Evolutionary conservation across 2,329 filamentous ascomycete species (phyloP).

Genomic region (Chaetomiaceae sp.): DNA sequence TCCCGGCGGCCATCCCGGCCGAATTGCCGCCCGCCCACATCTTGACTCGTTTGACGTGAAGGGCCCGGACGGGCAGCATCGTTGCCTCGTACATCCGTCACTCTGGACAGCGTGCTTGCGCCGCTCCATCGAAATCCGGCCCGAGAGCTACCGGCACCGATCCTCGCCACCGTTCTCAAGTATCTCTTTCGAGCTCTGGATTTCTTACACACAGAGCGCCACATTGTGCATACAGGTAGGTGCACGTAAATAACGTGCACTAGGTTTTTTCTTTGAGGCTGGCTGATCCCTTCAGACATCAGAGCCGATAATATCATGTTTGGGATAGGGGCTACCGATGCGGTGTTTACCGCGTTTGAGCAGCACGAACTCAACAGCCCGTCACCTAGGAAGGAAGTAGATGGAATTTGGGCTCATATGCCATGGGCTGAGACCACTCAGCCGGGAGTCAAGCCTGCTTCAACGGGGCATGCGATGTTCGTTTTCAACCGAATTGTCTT

Average conservation of each 20-base stretch:
- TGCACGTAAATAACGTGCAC: too few relatives aligned
- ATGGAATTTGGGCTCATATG: too few relatives aligned
- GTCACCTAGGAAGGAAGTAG: conserved; percentile 36
- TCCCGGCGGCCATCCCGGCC: conserved; percentile 30
- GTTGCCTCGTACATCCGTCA: conserved; percentile 35
- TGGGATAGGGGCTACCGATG: neutral
- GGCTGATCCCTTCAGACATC: neutral
- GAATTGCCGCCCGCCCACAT: conserved; percentile 27
- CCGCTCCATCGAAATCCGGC: conserved; percentile 37
- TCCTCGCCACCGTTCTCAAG: conserved; percentile 33
- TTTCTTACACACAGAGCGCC: conserved; percentile 40
- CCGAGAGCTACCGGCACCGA: conserved; percentile 29
- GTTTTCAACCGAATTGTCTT: too few relatives aligned
- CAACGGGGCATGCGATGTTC: too few relatives aligned
- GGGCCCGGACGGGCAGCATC: conserved; percentile 32
- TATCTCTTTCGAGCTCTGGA: conserved; percentile 39
- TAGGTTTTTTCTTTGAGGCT: too few relatives aligned
- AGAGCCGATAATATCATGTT: conserved; percentile 9
- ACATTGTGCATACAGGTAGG: conserved; percentile 38
- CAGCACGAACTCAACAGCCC: conserved; percentile 31
- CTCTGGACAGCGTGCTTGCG: conserved; percentile 36
- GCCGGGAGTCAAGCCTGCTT: conserved; percentile 8
- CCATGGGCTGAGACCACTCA: too few relatives aligned
- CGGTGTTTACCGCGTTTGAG: neutral
- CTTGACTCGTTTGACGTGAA: conserved; percentile 34